Evolutionary conservation across 352 stramenopile species (phyloP), one percentile per base, ranked within the genome.

Genomic region (Phytophthora pistaciae): DNA sequence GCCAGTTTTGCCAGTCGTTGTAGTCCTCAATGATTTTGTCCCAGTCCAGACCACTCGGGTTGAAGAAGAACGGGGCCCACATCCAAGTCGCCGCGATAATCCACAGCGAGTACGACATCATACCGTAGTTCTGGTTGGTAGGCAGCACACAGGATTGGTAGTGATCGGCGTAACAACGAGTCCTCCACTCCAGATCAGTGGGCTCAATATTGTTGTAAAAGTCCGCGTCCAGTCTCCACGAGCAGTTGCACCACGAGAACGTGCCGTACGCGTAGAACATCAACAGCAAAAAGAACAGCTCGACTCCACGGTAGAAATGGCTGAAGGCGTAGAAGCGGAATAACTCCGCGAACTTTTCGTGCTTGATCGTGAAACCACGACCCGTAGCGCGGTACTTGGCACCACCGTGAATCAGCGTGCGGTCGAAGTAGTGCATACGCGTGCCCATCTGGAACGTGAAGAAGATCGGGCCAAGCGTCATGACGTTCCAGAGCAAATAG

Each of bases 381-480:
- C 98, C 98, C 11, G 98, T 99, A 16, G 97, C 93, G 50, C 97
- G 92, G 78, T 99, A 99, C 81, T 98, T 99, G 5, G 98, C 97
- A 68, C 97, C 97, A 66, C 98, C 98, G 66, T 99, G 97, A 48
- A 99, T 88, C 73, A 99, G 88, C 20, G 97, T 99, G 66, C 98
- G 97, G 52, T 98, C 94, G 78, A 99, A 99, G 87, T 99, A 99
- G 79, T 99, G 93, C 74, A 98, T 98, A 78, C 98, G 97, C 16
- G 97, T 99, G 63, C 98, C 97, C 84, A 99, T 99, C 76, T 99
- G 97, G 85, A 99, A 99, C 70, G 98, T 99, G 74, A 99, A 99
- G 83, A 99, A 99, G 38, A 99, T 84, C n/a, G 98, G 98, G 52
- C 97, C 98, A n/a, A 98, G 94, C 48, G 97, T 99, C 38, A 98